A percentile compares a stretch with the other conserved stretches of the same genome.
Conservation (phyloP, 1,139 yeast genomes). For the Debaryomyces coudertii region DNA sequence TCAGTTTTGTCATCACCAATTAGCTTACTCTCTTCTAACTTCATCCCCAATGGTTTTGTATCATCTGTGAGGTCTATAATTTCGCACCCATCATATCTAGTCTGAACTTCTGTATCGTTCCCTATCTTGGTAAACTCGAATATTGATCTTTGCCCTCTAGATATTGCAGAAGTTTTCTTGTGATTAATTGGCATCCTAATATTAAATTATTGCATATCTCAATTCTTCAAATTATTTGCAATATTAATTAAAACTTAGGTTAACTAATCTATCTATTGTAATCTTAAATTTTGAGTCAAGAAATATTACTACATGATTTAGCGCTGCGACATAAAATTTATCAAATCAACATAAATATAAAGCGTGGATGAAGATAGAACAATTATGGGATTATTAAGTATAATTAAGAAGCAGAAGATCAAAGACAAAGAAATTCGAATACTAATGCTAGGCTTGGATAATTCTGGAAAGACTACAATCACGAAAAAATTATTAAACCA, state of each 20-base stretch:
- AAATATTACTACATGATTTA: background rate
- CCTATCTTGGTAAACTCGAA: constrained; percentile 16
- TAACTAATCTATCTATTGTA: background rate
- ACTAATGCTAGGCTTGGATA: constrained; percentile 81
- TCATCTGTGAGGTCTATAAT: constrained; percentile 15
- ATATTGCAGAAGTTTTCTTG: constrained; percentile 1
- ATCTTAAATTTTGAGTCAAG: background rate
- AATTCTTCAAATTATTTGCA: background rate
- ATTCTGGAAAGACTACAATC: constrained; percentile 85
- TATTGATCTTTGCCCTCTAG: constrained; percentile 18
- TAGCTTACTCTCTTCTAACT: constrained; percentile 12
- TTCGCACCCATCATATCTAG: constrained; percentile 5
- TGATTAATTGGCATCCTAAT: background rate
- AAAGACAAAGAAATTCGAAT: constrained; percentile 80
- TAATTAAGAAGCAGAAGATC: constrained; percentile 78
- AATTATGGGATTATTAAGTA: constrained; percentile 79
- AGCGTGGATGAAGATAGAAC: background rate
- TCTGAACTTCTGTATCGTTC: constrained; percentile 4
- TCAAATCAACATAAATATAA: background rate
- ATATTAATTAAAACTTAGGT: background rate
- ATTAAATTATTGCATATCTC: background rate
- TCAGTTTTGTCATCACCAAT: constrained; percentile 2
- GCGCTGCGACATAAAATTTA: constrained; percentile 1
- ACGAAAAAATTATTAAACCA: constrained; percentile 64
- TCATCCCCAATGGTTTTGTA: constrained; percentile 14